phyloP scores from a whole-genome alignment of 73 alveolate species.

The Paramecium octaurelia region DNA sequence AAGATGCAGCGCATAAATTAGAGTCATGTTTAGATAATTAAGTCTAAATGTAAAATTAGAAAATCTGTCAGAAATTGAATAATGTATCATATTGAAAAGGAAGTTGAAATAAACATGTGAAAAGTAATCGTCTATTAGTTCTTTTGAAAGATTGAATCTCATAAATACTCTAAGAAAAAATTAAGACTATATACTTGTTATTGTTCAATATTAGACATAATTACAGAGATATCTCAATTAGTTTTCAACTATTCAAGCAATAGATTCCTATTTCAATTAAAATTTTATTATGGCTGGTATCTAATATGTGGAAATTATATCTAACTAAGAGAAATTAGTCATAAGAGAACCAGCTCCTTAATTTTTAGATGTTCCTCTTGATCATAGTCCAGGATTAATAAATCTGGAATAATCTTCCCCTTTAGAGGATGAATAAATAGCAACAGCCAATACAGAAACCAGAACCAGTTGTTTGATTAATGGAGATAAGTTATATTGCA shows the following conservation, averaged over 20 bases:
- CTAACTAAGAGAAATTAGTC: not conserved
- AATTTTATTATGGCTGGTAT: not conserved
- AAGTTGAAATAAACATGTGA: not conserved
- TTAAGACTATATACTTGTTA: not conserved
- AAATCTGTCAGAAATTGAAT: not conserved
- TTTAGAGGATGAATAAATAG: not conserved
- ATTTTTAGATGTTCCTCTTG: not conserved
- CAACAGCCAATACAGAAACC: not conserved
- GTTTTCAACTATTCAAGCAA: not conserved
- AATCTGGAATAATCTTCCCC: constrained; percentile 2
- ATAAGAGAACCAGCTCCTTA: not conserved
- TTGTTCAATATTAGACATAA: not conserved
- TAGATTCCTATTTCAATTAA: not conserved
- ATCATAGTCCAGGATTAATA: not conserved
- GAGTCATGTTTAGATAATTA: not conserved
- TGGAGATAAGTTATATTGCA: not conserved
- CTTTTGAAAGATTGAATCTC: not conserved
- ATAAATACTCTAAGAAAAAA: not conserved
- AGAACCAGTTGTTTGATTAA: not conserved
- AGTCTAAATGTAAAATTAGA: not conserved
- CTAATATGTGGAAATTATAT: not conserved
- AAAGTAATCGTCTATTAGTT: not conserved
- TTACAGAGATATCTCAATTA: not conserved
- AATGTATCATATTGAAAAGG: not conserved
- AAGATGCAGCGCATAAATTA: not conserved